Percentiles rank a stretch among this genome's conserved stretches.
Evolutionary conservation across 2,329 filamentous ascomycete species (phyloP).

Genomic region (Exophiala aquamarina): DNA sequence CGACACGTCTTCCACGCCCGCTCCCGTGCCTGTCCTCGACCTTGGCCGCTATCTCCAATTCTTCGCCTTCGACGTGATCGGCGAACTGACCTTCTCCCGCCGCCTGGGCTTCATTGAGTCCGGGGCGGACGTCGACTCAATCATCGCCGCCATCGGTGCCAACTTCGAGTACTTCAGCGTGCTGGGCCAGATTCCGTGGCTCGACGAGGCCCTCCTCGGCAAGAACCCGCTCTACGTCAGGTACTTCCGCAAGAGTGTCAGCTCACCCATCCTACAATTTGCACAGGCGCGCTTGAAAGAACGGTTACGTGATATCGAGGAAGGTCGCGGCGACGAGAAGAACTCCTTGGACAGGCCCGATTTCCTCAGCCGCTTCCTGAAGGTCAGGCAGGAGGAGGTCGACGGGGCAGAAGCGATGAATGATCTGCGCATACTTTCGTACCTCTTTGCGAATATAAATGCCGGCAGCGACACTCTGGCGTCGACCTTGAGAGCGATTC

Average conservation of each 20-base stretch:
- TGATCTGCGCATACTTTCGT: conserved; percentile 22
- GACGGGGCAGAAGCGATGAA: conserved; percentile 20
- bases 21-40: conserved; percentile 31
- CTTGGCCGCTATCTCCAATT: conserved; percentile 36
- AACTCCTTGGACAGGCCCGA: conserved; percentile 20
- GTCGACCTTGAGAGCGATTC: conserved; percentile 68
- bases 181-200: conserved; percentile 37
- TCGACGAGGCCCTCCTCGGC: conserved; percentile 34
- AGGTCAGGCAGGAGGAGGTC: conserved; percentile 20
- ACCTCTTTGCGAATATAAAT: conserved; percentile 32
- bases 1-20: no score
- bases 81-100: conserved; percentile 37
- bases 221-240: conserved; percentile 34
- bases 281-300: conserved; percentile 22
- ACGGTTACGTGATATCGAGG: conserved; percentile 15
- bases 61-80: conserved; percentile 40
- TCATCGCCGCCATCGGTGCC: conserved; percentile 32
- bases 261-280: conserved; percentile 24
- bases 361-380: conserved; percentile 29
- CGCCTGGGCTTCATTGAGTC: conserved; percentile 36
- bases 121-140: conserved; percentile 34
- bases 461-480: conserved; percentile 79
- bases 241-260: conserved; percentile 24
- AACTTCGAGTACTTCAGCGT: conserved; percentile 31
- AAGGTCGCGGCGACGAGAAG: conserved; percentile 11